Evolutionary conservation across 805 yeast species (phyloP).

Genomic region (Candida taoyuanica): DNA sequence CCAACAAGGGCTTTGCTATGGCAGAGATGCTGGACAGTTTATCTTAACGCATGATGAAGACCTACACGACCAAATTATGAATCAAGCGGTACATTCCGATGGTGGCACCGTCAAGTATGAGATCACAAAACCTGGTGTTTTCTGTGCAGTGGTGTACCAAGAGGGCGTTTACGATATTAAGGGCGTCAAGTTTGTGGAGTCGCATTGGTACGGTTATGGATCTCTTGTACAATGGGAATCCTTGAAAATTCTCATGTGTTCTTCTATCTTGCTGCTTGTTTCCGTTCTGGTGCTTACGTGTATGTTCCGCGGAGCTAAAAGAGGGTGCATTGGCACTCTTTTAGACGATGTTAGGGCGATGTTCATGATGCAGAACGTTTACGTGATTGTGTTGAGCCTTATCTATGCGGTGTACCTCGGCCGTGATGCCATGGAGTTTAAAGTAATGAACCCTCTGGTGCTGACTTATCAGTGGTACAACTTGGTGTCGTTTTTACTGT

Average conservation of each 20-base stretch:
- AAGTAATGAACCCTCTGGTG: neutral
- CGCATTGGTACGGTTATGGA: constrained; percentile 11
- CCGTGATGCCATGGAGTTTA: neutral
- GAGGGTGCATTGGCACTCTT: constrained; percentile 11
- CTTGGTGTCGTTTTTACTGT: constrained; percentile 1
- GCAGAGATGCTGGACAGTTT: constrained; percentile 11
- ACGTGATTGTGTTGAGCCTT: neutral
- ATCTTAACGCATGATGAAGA: constrained; percentile 4
- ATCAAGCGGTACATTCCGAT: neutral
- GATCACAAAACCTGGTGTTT: constrained; percentile 6
- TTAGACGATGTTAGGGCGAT: constrained; percentile 9
- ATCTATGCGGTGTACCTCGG: neutral
- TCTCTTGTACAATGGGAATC: constrained; percentile 6
- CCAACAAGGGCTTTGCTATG: constrained; percentile 10
- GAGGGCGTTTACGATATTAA: constrained; percentile 9
- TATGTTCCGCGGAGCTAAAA: constrained; percentile 6
- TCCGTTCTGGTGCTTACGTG: neutral
- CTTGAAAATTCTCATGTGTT: neutral
- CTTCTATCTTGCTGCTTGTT: neutral
- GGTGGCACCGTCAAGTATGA: neutral
- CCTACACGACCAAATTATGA: constrained; percentile 2
- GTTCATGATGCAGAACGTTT: constrained; percentile 1
- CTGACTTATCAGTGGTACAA: constrained; percentile 2
- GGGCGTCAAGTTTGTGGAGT: constrained; percentile 5
- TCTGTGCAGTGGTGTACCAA: constrained; percentile 14